A percentile compares a stretch with the other conserved stretches of the same genome.
These are phyloP conservation scores for Globisporangium yorkense DNA, from an alignment of 352 stramenopile genomes.

Conservation along the genomic window DNA sequence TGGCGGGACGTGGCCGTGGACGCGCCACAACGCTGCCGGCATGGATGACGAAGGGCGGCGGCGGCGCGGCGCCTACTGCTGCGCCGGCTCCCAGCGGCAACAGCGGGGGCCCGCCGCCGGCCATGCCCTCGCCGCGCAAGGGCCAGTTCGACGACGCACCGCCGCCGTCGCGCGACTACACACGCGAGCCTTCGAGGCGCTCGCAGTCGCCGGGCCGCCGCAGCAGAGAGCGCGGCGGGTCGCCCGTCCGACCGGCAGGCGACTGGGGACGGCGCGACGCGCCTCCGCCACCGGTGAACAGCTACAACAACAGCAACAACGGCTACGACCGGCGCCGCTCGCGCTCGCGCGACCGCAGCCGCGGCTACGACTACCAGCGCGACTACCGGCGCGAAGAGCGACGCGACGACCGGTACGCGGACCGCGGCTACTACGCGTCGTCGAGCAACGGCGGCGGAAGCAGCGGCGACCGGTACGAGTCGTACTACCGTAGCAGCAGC, in stretches of 20 bases:
- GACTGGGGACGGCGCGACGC: background rate
- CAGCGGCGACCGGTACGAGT: constrained; percentile 15
- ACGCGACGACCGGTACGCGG: constrained; percentile 11
- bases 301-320: constrained; percentile 3
- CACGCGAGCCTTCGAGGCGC: background rate
- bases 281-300: background rate
- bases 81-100: background rate
- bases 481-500: constrained; percentile 15
- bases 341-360: constrained; percentile 17
- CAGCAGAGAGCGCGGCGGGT: constrained; percentile 13
- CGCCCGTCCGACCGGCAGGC: background rate
- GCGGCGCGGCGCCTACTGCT: background rate
- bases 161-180: constrained; percentile 14
- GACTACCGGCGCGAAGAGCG: constrained; percentile 8
- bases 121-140: constrained; percentile 23
- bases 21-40: constrained; percentile 66
- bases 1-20: constrained; percentile 77
- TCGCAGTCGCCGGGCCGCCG: constrained; percentile 12
- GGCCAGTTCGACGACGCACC: constrained; percentile 71
- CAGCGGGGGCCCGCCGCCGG: constrained; percentile 3
- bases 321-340: constrained; percentile 14
- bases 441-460: constrained; percentile 3
- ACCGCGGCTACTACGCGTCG: constrained; percentile 27
- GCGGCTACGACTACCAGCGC: constrained; percentile 11
- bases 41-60: constrained; percentile 77